Percentiles rank a stretch among this genome's conserved stretches.
phyloP scores from a whole-genome alignment of 345 rosid species.

The Gossypium turneri region DNA sequence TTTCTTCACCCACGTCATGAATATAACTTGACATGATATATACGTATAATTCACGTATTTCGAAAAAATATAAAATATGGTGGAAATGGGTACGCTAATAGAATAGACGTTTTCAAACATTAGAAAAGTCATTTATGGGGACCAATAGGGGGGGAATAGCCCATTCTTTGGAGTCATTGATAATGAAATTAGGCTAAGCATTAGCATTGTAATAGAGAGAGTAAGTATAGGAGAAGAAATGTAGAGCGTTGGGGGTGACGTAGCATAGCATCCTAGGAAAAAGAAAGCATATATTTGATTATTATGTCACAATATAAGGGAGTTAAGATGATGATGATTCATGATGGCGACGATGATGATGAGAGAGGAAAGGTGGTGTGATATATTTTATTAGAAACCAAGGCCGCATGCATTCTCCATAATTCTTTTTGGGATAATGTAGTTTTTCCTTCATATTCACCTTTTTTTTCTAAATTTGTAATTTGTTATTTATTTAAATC shows the following conservation, averaged over 20 bases:
- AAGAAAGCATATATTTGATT: conserved; percentile 6
- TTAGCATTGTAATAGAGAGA: background rate
- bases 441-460: too few species aligned
- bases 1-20: too few species aligned
- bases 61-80: background rate
- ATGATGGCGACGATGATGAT: background rate
- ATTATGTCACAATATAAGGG: conserved; percentile 8
- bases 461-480: too few species aligned
- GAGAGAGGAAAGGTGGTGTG: conserved; percentile 3
- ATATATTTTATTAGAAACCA: background rate
- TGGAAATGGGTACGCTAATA: background rate
- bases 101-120: background rate
- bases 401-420: conserved; percentile 4
- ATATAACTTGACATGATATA: too few species aligned
- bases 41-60: background rate
- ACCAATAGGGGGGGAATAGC: background rate
- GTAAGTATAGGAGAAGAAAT: background rate
- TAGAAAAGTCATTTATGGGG: background rate
- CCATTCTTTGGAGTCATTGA: background rate
- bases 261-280: conserved; percentile 10
- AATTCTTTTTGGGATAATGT: background rate
- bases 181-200: background rate
- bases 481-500: too few species aligned
- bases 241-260: background rate
- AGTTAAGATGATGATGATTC: conserved; percentile 1